A percentile compares a stretch with the other conserved stretches of the same genome.
Evolutionary conservation across 2,329 filamentous ascomycete genomes (phyloP).

Genomic region (Penicillium vulpinum): DNA sequence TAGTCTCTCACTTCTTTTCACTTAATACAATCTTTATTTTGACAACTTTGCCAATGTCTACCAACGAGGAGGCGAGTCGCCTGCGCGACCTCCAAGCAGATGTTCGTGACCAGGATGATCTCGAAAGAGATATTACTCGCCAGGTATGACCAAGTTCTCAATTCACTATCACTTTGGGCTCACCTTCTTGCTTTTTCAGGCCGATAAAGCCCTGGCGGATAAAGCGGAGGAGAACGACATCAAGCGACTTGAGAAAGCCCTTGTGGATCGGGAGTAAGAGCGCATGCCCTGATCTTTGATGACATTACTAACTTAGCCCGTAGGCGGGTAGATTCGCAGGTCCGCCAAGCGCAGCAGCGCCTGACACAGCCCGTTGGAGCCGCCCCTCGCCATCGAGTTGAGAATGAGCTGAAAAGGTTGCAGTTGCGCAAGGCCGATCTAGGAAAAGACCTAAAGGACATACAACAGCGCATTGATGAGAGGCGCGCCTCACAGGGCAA

Average conservation of each 20-base stretch:
- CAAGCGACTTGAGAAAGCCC: slow-evolving; percentile 61
- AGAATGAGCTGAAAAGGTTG: slow-evolving; percentile 63
- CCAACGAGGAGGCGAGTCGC: slow-evolving; percentile 58
- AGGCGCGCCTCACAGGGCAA: slow-evolving; percentile 61
- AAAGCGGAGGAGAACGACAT: slow-evolving; percentile 65
- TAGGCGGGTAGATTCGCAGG: slow-evolving; percentile 65
- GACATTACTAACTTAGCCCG: not conserved
- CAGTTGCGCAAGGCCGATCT: slow-evolving; percentile 65
- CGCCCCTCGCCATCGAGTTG: slow-evolving; percentile 47
- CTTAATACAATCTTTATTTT: slow-evolving; percentile 1
- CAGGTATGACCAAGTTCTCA: slow-evolving; percentile 42
- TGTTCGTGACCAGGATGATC: slow-evolving; percentile 81
- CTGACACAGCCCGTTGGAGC: slow-evolving; percentile 57
- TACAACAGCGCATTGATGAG: slow-evolving; percentile 76
- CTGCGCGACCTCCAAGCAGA: slow-evolving; percentile 65
- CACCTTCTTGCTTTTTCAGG: slow-evolving; percentile 34
- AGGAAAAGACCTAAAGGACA: slow-evolving; percentile 73
- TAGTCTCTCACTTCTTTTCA: slow-evolving; percentile 1
- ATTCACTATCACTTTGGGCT: not conserved
- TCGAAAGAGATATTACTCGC: slow-evolving; percentile 79
- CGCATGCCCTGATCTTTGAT: not conserved
- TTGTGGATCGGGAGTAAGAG: slow-evolving; percentile 48
- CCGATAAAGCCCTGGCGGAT: slow-evolving; percentile 60
- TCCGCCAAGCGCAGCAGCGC: slow-evolving; percentile 60
- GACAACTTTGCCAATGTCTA: slow-evolving; percentile 6